Evolutionary conservation across 2,329 filamentous ascomycete species (phyloP).

Genomic region (Apiospora sp.): DNA sequence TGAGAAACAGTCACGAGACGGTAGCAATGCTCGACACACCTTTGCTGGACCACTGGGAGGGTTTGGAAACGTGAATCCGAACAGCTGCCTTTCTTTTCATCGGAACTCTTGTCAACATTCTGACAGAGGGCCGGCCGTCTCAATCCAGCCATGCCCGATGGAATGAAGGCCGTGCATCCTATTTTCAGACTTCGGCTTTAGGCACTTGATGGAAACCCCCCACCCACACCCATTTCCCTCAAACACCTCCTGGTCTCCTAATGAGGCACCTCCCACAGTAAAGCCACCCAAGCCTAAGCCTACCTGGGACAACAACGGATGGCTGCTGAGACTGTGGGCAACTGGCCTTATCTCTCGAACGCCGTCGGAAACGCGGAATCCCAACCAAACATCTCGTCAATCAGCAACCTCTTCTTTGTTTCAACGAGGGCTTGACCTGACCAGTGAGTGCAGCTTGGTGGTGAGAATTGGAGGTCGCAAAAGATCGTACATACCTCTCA

Average conservation of each 20-base stretch:
- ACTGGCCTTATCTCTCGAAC: neutral
- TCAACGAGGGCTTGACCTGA: neutral
- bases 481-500: neutral
- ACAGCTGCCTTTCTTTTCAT: neutral
- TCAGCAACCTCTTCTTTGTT: neutral
- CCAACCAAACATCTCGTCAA: constrained; percentile 9
- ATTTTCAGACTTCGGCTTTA: constrained; percentile 1
- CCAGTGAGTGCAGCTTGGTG: neutral
- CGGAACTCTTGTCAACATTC: neutral
- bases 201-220: neutral
- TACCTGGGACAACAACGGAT: neutral
- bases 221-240: constrained; percentile 17
- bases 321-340: constrained; percentile 6
- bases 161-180: neutral
- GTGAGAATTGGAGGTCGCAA: neutral
- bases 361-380: neutral
- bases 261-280: neutral
- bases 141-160: neutral
- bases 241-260: neutral
- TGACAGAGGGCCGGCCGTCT: neutral
- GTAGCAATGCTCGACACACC: constrained; percentile 2
- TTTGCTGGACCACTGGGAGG: neutral
- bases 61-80: neutral
- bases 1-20: neutral
- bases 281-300: neutral